Conservation (phyloP, 192 early-diverging fungal species). For the Umbelopsis sp. region DNA sequence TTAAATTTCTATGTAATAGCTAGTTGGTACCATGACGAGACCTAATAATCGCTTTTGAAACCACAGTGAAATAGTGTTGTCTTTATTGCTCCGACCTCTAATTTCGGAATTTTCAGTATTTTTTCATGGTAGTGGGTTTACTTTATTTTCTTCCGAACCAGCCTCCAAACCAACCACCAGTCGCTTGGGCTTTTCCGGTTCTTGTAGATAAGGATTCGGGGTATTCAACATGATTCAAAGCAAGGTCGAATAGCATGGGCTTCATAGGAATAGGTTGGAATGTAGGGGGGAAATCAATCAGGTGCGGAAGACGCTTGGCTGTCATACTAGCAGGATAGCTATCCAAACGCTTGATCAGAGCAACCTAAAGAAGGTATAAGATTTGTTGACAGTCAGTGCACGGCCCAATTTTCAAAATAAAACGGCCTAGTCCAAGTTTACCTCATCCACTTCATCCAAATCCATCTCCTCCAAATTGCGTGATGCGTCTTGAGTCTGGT, state of each 20-base stretch:
- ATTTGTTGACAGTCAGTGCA: conserved; percentile 20
- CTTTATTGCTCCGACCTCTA: conserved; percentile 1
- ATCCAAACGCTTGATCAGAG: conserved; percentile 56
- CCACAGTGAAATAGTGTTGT: background rate
- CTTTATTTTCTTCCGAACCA: conserved; percentile 17
- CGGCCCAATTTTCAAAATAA: background rate
- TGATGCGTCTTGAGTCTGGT: conserved; percentile 33
- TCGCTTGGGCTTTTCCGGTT: conserved; percentile 15
- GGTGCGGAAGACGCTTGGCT: conserved; percentile 37
- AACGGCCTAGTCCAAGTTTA: conserved; percentile 35
- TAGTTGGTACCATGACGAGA: no score
- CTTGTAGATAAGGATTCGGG: conserved; percentile 30
- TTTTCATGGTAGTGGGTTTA: background rate
- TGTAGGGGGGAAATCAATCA: conserved; percentile 69
- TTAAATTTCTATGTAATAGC: background rate
- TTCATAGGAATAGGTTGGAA: conserved; percentile 68
- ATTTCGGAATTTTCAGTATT: background rate
- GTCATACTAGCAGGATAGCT: conserved; percentile 51
- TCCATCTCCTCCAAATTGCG: conserved; percentile 42
- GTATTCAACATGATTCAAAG: conserved; percentile 68
- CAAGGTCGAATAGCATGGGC: conserved; percentile 81
- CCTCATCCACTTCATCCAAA: conserved; percentile 41
- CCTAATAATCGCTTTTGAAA: background rate
- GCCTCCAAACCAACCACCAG: conserved; percentile 7
- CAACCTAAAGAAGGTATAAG: conserved; percentile 35